Conservation (phyloP, 2,329 filamentous ascomycete species). For the Microcyclospora pomicola region DNA sequence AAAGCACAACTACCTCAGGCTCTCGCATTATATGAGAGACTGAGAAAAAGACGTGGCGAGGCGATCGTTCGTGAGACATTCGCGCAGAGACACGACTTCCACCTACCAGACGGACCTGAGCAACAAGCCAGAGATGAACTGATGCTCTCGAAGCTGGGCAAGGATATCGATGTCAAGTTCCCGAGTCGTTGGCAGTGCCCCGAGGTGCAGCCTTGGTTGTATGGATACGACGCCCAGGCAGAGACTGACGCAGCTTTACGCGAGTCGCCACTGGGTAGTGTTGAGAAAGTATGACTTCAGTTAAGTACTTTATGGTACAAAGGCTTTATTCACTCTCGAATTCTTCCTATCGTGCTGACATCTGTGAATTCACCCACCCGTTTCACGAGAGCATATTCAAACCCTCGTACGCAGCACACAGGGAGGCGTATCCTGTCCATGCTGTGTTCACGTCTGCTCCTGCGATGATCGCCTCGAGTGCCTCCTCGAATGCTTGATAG, state of each 20-base stretch:
- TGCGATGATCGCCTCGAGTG: too few relatives aligned
- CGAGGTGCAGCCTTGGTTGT: slow-evolving; percentile 49
- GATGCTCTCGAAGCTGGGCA: slow-evolving; percentile 43
- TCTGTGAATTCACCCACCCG: too few relatives aligned
- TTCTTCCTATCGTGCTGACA: too few relatives aligned
- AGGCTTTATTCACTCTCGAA: too few relatives aligned
- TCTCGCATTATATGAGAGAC: slow-evolving; percentile 31
- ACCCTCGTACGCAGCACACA: too few relatives aligned
- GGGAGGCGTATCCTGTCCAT: too few relatives aligned
- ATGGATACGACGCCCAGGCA: slow-evolving; percentile 47
- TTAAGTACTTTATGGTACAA: too few relatives aligned
- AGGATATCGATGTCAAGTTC: slow-evolving; percentile 40
- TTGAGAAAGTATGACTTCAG: too few relatives aligned
- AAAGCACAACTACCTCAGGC: slow-evolving; percentile 27
- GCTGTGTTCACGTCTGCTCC: too few relatives aligned
- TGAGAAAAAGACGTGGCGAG: slow-evolving; percentile 37
- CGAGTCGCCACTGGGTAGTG: slow-evolving; percentile 5
- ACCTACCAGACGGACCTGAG: slow-evolving; percentile 37
- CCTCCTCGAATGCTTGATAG: too few relatives aligned
- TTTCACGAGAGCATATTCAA: too few relatives aligned
- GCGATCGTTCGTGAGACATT: slow-evolving; percentile 51
- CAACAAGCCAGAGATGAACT: slow-evolving; percentile 44
- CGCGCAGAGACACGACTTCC: slow-evolving; percentile 30
- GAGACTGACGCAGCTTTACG: slow-evolving; percentile 31
- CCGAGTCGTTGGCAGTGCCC: slow-evolving; percentile 52